Percentiles rank a stretch among this genome's conserved stretches.
These are phyloP conservation scores for Crithidia sp. DNA, from an alignment of 208 protist species.

Conservation along the genomic window DNA sequence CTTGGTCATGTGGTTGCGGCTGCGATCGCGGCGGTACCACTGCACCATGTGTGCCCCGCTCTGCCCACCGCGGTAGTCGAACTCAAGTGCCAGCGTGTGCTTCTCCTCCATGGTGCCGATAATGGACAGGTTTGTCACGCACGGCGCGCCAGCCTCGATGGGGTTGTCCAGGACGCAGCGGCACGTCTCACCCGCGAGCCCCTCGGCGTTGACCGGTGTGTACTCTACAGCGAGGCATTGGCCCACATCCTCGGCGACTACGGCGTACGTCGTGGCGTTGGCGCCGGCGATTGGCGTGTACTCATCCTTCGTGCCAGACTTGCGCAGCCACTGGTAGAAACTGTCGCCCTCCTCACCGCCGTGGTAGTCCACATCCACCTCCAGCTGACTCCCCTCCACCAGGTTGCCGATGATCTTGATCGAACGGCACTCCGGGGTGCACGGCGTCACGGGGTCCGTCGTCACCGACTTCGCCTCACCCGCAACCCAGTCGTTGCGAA, in stretches of 20 bases:
- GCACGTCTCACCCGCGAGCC: constrained; percentile 88
- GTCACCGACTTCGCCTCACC: constrained; percentile 81
- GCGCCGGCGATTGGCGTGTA: constrained; percentile 87
- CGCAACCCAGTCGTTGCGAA: constrained; percentile 89
- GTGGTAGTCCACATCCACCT: constrained; percentile 84
- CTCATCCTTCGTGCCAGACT: constrained; percentile 49
- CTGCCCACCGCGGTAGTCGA: constrained; percentile 84
- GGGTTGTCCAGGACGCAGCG: constrained; percentile 89
- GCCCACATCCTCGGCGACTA: constrained; percentile 85
- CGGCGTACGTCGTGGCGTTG: constrained; percentile 77
- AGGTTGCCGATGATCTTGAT: constrained; percentile 92
- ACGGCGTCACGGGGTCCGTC: constrained; percentile 64
- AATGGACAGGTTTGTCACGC: constrained; percentile 68
- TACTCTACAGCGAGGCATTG: constrained; percentile 91
- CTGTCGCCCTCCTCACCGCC: constrained; percentile 89
- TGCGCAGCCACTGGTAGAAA: constrained; percentile 92
- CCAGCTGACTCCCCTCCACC: constrained; percentile 81
- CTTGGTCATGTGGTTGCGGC: constrained; percentile 47
- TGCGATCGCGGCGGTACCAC: constrained; percentile 87
- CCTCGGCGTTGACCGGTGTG: constrained; percentile 86
- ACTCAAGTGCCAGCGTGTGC: constrained; percentile 78
- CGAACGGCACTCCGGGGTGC: constrained; percentile 83
- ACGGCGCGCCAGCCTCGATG: constrained; percentile 75
- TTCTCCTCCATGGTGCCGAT: constrained; percentile 73
- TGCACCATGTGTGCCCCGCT: constrained; percentile 83